Evolutionary conservation across 352 stramenopile species (phyloP), one percentile per base, ranked within the genome.

Genomic region (Globisporangium nunn): DNA sequence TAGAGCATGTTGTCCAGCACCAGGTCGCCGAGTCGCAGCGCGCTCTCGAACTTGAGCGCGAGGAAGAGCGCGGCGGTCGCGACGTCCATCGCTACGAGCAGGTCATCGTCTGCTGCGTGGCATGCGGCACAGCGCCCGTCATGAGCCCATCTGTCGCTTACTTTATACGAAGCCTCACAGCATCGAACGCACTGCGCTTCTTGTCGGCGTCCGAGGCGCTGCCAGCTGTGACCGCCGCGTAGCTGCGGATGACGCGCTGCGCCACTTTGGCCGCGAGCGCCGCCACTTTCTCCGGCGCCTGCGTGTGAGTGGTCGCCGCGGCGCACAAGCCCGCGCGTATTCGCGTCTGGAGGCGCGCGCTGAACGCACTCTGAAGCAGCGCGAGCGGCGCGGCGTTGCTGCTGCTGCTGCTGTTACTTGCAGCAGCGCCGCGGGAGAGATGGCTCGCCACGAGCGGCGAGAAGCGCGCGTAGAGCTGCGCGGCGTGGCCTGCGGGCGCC

Each of bases 1-100:
- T 92, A 92, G 12, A 92, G 67, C 67, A 92, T 66, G 59, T 88
- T 92, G 49, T 90, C 81, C 28, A 86, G 28, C 50, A 90, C 79
- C 37, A 88, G 64, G 28, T 88, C 79, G 29, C 70, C 68, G 12
- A 92, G 61, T 15, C 64, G 67, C 23, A 83, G 66, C 30, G 66
- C 53, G 47, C 67, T 53, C 54, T 87, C 79, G 39, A 75, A 58
- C 12, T 63, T 59, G 58, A 68, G 78, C 28, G 68, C 71, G 28
- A 88, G 59, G 12, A 74, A 81, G 30, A 92, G 63, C 44, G 78
- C 81, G 23, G 75, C 54, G 45, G 66, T 72, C 4, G 74, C 75
- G 37, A 87, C 62, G 44, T 88, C 75, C 62, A 92, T 68, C 17
- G 72, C 67, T 2, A 59, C 61, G 10, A 68, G 31, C 4, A 72